Percentiles rank a stretch among this genome's conserved stretches.
These are phyloP conservation scores for Jaapia argillacea DNA, from an alignment of 768 basidiomycete genomes.

Conservation along the genomic window DNA sequence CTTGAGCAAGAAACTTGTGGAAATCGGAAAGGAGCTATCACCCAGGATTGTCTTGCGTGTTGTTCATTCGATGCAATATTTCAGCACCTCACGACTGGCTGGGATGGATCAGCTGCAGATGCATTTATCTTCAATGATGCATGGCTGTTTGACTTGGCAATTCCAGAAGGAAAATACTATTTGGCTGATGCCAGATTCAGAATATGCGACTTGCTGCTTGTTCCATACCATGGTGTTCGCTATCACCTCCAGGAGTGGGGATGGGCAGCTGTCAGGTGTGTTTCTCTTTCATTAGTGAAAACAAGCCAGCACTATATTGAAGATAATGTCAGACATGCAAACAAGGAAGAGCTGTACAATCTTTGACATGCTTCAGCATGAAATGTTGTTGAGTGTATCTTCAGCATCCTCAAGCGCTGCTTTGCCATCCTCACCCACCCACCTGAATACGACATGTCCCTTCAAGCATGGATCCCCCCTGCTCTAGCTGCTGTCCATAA, in stretches of 20 bases:
- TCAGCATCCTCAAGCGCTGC: constrained; percentile 7
- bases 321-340: constrained; percentile 8
- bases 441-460: constrained; percentile 14
- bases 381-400: constrained; percentile 16
- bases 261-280: constrained; percentile 5
- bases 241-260: constrained; percentile 27
- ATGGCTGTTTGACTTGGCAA: constrained; percentile 8
- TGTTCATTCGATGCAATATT: constrained; percentile 16
- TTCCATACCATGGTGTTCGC: constrained; percentile 18
- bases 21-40: constrained; percentile 15
- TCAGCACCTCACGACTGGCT: constrained; percentile 16
- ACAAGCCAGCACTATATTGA: no score
- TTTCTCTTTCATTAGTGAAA: neutral
- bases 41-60: constrained; percentile 20
- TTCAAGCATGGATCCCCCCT: constrained; percentile 18
- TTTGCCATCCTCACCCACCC: constrained; percentile 7
- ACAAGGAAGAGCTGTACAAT: constrained; percentile 13
- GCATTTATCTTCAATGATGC: constrained; percentile 16
- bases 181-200: constrained; percentile 24
- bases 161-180: constrained; percentile 18
- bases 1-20: constrained; percentile 7
- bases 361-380: constrained; percentile 10
- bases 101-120: constrained; percentile 21
- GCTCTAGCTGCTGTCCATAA: constrained; percentile 22
- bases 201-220: constrained; percentile 14